A percentile compares a stretch with the other conserved stretches of the same genome.
Evolutionary conservation across 2,329 filamentous ascomycete species (phyloP).

Genomic region (Paraphaeosphaeria sporulosa): DNA sequence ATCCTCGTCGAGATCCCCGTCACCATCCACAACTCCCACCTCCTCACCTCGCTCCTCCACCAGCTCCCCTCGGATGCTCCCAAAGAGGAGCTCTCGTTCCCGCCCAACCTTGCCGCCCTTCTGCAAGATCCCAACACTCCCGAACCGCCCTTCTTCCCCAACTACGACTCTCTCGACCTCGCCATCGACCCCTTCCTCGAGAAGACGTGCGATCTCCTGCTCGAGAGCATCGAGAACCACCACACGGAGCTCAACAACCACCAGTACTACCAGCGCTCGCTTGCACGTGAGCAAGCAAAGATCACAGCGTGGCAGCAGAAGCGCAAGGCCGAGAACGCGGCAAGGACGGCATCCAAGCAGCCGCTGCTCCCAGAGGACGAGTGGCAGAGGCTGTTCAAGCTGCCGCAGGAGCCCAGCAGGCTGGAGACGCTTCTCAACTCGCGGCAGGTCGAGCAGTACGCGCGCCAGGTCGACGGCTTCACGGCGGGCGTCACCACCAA

Average conservation of each 20-base stretch:
- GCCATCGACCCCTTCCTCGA: conserved; percentile 97
- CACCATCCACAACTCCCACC: conserved; percentile 93
- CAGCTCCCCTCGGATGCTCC: conserved; percentile 78
- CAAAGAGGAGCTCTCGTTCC: conserved; percentile 74
- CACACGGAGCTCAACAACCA: conserved; percentile 99
- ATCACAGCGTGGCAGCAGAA: conserved; percentile 96
- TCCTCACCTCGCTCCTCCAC: conserved; percentile 93
- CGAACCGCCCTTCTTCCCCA: conserved; percentile 77
- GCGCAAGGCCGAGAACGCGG: conserved; percentile 94
- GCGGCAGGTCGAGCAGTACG: conserved; percentile 96
- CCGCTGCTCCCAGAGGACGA: conserved; percentile 90
- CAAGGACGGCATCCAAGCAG: conserved; percentile 86
- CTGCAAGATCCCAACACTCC: conserved; percentile 67
- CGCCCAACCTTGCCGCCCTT: conserved; percentile 80
- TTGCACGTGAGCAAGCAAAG: conserved; percentile 93
- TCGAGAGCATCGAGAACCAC: conserved; percentile 97
- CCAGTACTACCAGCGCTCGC: conserved; percentile 93
- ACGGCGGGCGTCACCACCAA: conserved; percentile 90
- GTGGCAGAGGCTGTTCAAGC: conserved; percentile 98
- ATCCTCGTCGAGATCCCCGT: conserved; percentile 91
- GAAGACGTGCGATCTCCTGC: conserved; percentile 95
- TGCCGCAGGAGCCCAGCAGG: conserved; percentile 91
- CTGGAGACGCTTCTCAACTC: conserved; percentile 94
- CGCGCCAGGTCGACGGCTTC: conserved; percentile 95
- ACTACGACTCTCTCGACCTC: conserved; percentile 87